Base-by-base conservation (phyloP, 2,329 filamentous ascomycete genomes). In the Diaporthe humulicola region DNA sequence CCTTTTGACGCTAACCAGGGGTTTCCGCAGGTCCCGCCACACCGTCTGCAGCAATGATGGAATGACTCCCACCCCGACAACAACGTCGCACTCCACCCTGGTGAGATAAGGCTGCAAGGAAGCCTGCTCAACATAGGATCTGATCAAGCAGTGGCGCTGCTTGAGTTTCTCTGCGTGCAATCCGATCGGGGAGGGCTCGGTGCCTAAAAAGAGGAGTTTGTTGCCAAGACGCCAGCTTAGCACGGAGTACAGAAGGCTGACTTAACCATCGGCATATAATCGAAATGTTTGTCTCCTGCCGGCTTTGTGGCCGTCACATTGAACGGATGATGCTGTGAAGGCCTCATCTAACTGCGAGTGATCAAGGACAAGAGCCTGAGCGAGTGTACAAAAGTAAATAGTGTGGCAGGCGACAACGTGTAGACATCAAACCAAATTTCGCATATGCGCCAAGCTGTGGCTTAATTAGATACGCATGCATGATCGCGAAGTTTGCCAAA, bases 211-310 rank as follows among this genome's bases (percentile, higher is more conserved):
- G 60, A 33, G 42, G 60, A 48, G 60, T 17, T 25, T 50, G 10
- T 25, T 50, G 45, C 61, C 30, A 67, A 52, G 61, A 17, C 42
- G 30, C 45, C 61, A 52, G 38, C 30, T 67, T 67, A n/a, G n/a
- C n/a, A n/a, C n/a, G n/a, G n/a, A n/a, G n/a, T n/a, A 10, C 61
- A 67, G 28, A 50, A 36, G 42, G 61, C 61, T 66, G 61, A 66
- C 38, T 45, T 30, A 19, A 45, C 36, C 25, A 64, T 33, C 60
- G 60, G 40, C 60, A 64, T 30, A 45, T 64, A 14, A 50, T 48
- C 14, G 22, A 64, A 64, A 30, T 3, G 10, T 64, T 33, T 30
- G 15, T 30, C 15, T 30, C 17, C 19, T 14, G n/a, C 14, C 12
- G 15, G 25, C 25, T 19, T 4, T 9, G 28, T 22, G 12, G 17